phyloP scores from a whole-genome alignment of 2,329 filamentous ascomycete species.

The Graphilbum fragrans region DNA sequence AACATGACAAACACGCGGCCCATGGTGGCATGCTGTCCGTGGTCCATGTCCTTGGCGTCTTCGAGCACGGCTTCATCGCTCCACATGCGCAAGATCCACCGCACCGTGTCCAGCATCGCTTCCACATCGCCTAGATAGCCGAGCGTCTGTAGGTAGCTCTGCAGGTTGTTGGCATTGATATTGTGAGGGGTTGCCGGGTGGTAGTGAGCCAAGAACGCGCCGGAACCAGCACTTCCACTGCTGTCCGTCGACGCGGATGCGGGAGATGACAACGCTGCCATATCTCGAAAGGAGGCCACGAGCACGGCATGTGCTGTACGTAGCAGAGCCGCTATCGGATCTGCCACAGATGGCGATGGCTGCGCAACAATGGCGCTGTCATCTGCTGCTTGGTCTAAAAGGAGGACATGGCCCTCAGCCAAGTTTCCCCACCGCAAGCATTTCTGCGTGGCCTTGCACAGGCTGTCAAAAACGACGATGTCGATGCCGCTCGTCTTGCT shows the following conservation, averaged over 20 bases:
- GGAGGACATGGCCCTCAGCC: too few relatives aligned
- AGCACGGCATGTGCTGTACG: conserved; percentile 7
- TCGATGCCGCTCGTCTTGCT: conserved; percentile 20
- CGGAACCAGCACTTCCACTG: not conserved
- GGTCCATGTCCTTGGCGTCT: conserved; percentile 23
- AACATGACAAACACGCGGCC: conserved; percentile 22
- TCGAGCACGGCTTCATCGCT: conserved; percentile 18
- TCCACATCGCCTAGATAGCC: conserved; percentile 47
- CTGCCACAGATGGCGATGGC: not conserved
- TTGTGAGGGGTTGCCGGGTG: conserved; percentile 21
- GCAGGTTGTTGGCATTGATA: conserved; percentile 33
- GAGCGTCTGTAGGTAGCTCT: conserved; percentile 51
- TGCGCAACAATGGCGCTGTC: too few relatives aligned
- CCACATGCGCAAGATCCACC: conserved; percentile 45
- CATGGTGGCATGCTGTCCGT: conserved; percentile 20
- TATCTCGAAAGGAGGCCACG: conserved; percentile 9
- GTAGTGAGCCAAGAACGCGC: not conserved
- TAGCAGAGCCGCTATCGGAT: conserved; percentile 2
- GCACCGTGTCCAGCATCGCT: conserved; percentile 42
- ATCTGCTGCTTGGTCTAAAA: too few relatives aligned
- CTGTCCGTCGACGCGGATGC: not conserved
- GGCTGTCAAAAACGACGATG: conserved; percentile 20
- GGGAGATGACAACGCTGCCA: conserved; percentile 13
- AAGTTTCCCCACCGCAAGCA: conserved; percentile 6
- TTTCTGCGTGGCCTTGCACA: conserved; percentile 15